phyloP scores from a whole-genome alignment of 176 grass and related monocot species.

The Aegilops bicornis region DNA sequence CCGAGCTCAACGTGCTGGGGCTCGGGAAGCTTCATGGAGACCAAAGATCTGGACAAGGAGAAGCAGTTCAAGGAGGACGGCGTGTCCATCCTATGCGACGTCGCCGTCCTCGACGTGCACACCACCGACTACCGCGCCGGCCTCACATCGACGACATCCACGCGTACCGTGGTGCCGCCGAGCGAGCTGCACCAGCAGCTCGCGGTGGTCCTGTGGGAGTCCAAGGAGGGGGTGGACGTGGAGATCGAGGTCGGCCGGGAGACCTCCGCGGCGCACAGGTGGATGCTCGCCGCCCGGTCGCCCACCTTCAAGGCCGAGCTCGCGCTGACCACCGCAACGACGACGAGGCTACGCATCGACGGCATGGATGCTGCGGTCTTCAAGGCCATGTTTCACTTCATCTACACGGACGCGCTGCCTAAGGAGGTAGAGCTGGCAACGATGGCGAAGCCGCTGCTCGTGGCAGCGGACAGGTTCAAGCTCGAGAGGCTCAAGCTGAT shows the following conservation, averaged over 20 bases:
- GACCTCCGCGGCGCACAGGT: not conserved
- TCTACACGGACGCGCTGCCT: not conserved
- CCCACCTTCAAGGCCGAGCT: not conserved
- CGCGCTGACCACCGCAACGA: not conserved
- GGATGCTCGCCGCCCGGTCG: not conserved
- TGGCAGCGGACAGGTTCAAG: not conserved
- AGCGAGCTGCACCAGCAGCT: not conserved
- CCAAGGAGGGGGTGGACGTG: not conserved
- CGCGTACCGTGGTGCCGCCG: no score
- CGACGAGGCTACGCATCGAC: not conserved
- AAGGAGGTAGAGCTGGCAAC: not conserved
- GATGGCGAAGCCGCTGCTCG: slow-evolving; percentile 2
- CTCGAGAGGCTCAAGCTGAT: not conserved
- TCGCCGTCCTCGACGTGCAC: no score
- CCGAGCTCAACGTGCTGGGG: no score
- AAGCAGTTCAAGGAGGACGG: no score
- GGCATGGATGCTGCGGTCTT: not conserved
- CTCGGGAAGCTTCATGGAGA: no score
- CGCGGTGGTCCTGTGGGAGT: not conserved
- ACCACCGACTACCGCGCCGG: no score
- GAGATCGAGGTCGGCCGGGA: not conserved
- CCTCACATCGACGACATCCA: no score
- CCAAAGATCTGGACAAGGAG: no score
- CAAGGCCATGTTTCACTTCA: not conserved
- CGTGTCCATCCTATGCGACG: no score